Evolutionary conservation across 1,284 basidiomycete genomes (phyloP).

Genomic region (Malassezia arunalokei): DNA sequence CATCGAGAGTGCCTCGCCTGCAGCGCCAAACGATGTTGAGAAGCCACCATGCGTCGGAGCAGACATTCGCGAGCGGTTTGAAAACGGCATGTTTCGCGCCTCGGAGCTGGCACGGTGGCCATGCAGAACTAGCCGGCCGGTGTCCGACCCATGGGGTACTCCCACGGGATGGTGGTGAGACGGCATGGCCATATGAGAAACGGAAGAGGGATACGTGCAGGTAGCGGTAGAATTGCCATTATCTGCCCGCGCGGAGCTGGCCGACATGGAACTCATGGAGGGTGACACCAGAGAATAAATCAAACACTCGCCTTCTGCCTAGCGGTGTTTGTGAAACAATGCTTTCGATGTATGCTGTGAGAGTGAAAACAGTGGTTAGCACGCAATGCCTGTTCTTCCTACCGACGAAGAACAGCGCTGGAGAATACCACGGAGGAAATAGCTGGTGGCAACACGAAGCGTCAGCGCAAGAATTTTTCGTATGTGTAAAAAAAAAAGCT

Average conservation of each 20-base stretch:
- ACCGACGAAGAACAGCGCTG: too few species aligned
- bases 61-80: background rate
- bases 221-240: constrained; percentile 10
- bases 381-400: too few species aligned
- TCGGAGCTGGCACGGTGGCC: background rate
- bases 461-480: too few species aligned
- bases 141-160: background rate
- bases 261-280: constrained; percentile 14
- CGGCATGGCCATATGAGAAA: background rate
- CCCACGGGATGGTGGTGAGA: background rate
- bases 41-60: background rate
- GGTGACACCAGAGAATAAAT: background rate
- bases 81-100: background rate
- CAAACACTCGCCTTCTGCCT: constrained; percentile 13
- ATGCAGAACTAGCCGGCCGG: constrained; percentile 12
- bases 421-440: too few species aligned
- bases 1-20: constrained; percentile 31
- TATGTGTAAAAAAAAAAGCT: too few species aligned
- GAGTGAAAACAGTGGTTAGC: too few species aligned
- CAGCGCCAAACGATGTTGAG: constrained; percentile 40
- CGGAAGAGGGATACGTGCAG: constrained; percentile 5
- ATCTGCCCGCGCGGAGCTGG: constrained; percentile 4
- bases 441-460: too few species aligned
- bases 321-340: constrained; percentile 2
- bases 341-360: too few species aligned